These are phyloP conservation scores for Colletotrichum sp. DNA, from an alignment of 2,329 filamentous ascomycete species.

Conservation along the genomic window DNA sequence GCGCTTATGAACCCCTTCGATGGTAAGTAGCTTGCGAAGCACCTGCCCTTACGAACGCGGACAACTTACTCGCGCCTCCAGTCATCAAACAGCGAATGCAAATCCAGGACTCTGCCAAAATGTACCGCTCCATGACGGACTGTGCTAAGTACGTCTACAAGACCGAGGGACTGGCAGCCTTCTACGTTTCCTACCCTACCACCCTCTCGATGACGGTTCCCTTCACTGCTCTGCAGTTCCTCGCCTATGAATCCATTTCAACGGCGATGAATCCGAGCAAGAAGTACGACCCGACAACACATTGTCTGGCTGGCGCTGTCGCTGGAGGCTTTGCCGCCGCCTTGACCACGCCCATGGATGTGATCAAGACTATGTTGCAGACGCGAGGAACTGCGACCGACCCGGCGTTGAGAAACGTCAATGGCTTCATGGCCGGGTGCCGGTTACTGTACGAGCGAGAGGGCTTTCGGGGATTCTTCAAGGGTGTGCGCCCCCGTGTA, in stretches of 20 bases:
- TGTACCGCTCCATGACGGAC: conserved; percentile 84
- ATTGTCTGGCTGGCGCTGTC: conserved; percentile 90
- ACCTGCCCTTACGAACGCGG: neutral
- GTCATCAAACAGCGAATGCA: conserved; percentile 99
- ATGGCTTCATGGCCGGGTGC: conserved; percentile 79
- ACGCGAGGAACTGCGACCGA: conserved; percentile 87
- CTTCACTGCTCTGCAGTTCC: conserved; percentile 96
- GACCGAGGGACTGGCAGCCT: conserved; percentile 86
- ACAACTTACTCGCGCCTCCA: conserved; percentile 39
- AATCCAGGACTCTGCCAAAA: conserved; percentile 86
- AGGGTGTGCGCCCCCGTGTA: conserved; percentile 87
- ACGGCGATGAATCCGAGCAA: conserved; percentile 89
- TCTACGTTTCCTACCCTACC: conserved; percentile 98
- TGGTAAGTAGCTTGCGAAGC: conserved; percentile 56
- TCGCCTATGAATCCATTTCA: conserved; percentile 96
- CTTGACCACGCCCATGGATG: conserved; percentile 93
- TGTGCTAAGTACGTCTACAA: conserved; percentile 89
- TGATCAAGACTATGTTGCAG: conserved; percentile 97
- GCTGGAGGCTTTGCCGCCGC: conserved; percentile 94
- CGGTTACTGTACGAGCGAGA: conserved; percentile 83
- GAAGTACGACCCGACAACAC: conserved; percentile 89
- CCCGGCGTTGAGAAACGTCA: conserved; percentile 82
- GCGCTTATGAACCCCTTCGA: conserved; percentile 99
- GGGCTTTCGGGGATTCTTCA: conserved; percentile 87
- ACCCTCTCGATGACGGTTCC: conserved; percentile 98